Conservation (phyloP, 768 basidiomycete species). For the Xerocomellus chrysenteron region DNA sequence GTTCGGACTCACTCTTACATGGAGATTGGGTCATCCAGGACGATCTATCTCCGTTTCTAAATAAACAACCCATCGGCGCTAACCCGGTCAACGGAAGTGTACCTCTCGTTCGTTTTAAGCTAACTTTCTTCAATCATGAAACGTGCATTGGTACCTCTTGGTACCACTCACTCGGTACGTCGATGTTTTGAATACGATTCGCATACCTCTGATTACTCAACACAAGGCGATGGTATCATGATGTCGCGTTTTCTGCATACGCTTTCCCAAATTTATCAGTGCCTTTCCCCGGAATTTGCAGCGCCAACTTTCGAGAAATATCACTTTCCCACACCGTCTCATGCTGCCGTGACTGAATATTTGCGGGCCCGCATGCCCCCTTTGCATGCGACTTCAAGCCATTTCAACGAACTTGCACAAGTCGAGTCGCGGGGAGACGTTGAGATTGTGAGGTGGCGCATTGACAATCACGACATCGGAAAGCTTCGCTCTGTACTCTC, state of each 20-base stretch:
- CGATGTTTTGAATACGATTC: not conserved
- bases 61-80: not conserved
- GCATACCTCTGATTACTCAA: no score
- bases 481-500: constrained; percentile 9
- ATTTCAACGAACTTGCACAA: constrained; percentile 10
- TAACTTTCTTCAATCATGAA: constrained; percentile 17
- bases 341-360: constrained; percentile 11
- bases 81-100: not conserved
- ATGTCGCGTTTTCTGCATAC: constrained; percentile 25
- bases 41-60: constrained; percentile 7
- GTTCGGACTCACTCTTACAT: not conserved
- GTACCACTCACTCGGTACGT: constrained; percentile 31
- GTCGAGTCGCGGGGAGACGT: no score
- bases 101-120: constrained; percentile 23
- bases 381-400: constrained; percentile 8
- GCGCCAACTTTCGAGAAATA: constrained; percentile 22
- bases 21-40: constrained; percentile 19
- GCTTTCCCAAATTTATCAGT: constrained; percentile 28
- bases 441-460: constrained; percentile 3
- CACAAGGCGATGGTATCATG: constrained; percentile 25
- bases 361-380: constrained; percentile 9
- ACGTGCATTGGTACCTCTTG: constrained; percentile 30
- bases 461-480: constrained; percentile 3
- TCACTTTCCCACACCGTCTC: constrained; percentile 7
- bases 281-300: not conserved